Percentiles rank a stretch among this genome's conserved stretches.
Evolutionary conservation across 768 basidiomycete genomes (phyloP).

Genomic region (Paxillus ammoniavirescens): DNA sequence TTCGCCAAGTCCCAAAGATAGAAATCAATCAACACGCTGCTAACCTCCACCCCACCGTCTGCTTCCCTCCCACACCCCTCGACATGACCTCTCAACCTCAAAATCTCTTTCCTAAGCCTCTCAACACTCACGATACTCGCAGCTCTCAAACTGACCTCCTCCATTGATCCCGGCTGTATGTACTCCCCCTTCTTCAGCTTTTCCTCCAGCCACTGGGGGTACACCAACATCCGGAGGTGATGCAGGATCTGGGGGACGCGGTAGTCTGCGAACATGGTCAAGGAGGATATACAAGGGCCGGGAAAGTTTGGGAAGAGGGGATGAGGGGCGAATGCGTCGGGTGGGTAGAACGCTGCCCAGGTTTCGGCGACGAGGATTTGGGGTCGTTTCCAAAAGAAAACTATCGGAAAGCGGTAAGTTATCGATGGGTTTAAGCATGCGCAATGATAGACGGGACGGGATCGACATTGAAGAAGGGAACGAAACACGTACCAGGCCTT

Average conservation of each 20-base stretch:
- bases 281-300: slow-evolving; percentile 60
- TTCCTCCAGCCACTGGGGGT: slow-evolving; percentile 59
- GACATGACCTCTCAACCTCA: slow-evolving; percentile 24
- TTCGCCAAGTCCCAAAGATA: slow-evolving; percentile 90
- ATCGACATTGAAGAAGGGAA: no score
- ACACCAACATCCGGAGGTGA: slow-evolving; percentile 73
- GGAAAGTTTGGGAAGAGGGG: slow-evolving; percentile 65
- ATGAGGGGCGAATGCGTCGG: slow-evolving; percentile 44
- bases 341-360: slow-evolving; percentile 89
- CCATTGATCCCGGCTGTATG: slow-evolving; percentile 55
- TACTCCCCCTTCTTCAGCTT: slow-evolving; percentile 44
- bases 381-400: slow-evolving; percentile 86
- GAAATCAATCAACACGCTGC: slow-evolving; percentile 86
- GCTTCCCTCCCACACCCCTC: slow-evolving; percentile 27
- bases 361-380: slow-evolving; percentile 90
- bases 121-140: slow-evolving; percentile 83
- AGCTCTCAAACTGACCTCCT: slow-evolving; percentile 78
- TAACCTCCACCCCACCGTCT: slow-evolving; percentile 35
- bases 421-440: neutral
- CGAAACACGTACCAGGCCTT: slow-evolving; percentile 47
- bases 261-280: slow-evolving; percentile 96
- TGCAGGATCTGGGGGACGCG: slow-evolving; percentile 89
- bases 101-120: slow-evolving; percentile 62
- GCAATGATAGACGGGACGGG: neutral
- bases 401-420: slow-evolving; percentile 32